These are phyloP conservation scores for Vigna radiata DNA, from an alignment of 306 rosid genomes.

Conservation along the genomic window DNA sequence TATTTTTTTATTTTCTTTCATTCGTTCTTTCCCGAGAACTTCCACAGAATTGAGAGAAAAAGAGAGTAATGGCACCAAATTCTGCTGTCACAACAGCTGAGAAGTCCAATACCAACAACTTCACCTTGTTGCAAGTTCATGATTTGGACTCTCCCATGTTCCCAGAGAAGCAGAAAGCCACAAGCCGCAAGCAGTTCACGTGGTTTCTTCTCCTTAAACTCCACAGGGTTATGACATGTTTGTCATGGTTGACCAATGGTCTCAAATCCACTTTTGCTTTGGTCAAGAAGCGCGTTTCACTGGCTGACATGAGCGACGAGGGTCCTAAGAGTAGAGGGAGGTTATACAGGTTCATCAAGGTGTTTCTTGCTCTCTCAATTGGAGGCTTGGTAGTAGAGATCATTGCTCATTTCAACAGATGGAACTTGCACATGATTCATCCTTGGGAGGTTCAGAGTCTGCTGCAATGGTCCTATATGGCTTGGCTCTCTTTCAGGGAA, in stretches of 20 bases:
- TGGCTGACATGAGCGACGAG: constrained; percentile 66
- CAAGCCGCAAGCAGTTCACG: constrained; percentile 79
- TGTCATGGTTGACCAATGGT: constrained; percentile 76
- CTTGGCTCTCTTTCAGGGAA: constrained; percentile 84
- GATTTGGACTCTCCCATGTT: constrained; percentile 63
- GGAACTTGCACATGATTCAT: constrained; percentile 78
- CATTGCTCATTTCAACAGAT: constrained; percentile 79
- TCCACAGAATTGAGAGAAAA: neutral
- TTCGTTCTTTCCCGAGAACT: neutral
- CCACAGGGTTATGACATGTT: constrained; percentile 64
- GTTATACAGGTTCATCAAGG: constrained; percentile 74
- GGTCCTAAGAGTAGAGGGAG: constrained; percentile 67
- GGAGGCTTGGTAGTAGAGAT: constrained; percentile 68
- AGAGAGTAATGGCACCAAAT: constrained; percentile 69
- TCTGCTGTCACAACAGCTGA: constrained; percentile 65
- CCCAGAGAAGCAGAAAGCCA: constrained; percentile 69
- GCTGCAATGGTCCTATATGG: constrained; percentile 71
- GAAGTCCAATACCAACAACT: constrained; percentile 47
- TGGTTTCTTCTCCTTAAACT: constrained; percentile 91
- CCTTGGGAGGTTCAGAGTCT: constrained; percentile 86
- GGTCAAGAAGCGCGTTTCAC: constrained; percentile 72
- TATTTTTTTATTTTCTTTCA: neutral
- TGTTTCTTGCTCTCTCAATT: constrained; percentile 70
- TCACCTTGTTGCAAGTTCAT: constrained; percentile 57
- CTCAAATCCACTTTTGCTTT: constrained; percentile 50